Base-by-base conservation (phyloP, 2,329 filamentous ascomycete genomes). In the Leptographium flavum region DNA sequence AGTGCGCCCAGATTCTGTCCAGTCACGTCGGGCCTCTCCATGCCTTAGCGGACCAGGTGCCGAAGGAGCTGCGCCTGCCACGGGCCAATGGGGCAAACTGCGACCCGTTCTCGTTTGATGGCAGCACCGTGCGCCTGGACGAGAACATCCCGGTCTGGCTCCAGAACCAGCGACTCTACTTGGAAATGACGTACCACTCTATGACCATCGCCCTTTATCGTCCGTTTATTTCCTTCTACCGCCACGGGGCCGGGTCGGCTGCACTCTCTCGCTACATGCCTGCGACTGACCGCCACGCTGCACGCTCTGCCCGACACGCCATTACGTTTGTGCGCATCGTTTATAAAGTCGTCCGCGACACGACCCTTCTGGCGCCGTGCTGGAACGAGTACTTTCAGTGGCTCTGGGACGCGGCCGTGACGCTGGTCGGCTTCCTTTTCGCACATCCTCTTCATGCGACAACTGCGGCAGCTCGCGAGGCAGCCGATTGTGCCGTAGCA, bases 351-450 rank as follows among this genome's bases (percentile, higher is more conserved):
- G 52, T 63, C 15, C 48, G 49, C 1, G 45, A 51, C 6, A 62
- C 61, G 1, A 53, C 56, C 2, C 50, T 65, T 15, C 45, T 66
- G 7, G 50, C 48, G 13, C 49, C 48, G 14, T 60, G 63, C n/a
- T 64, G 59, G 60, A 56, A 62, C 47, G 60, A 64, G 45, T 56
- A 55, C 2, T 67, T 65, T 38, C 60, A 63, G 31, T 66, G 59
- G 56, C 64, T 66, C 50, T 68, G 64, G 62, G 62, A 67, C 49
- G 62, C 64, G 1, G 54, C 61, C 1, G 49, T 68, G 17, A 59
- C 61, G 3, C 54, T 67, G 2, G 46, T 67, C 9, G 66, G 64
- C 6, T 69, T 63, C 48, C 50, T 64, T 3, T 48, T 69, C 0
- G 60, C 62, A 0, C 58, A 63, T 42, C 64, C 66, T 1, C 37